phyloP scores from a whole-genome alignment of 805 yeast genomes.

The Zygoascus flipseniorum region DNA sequence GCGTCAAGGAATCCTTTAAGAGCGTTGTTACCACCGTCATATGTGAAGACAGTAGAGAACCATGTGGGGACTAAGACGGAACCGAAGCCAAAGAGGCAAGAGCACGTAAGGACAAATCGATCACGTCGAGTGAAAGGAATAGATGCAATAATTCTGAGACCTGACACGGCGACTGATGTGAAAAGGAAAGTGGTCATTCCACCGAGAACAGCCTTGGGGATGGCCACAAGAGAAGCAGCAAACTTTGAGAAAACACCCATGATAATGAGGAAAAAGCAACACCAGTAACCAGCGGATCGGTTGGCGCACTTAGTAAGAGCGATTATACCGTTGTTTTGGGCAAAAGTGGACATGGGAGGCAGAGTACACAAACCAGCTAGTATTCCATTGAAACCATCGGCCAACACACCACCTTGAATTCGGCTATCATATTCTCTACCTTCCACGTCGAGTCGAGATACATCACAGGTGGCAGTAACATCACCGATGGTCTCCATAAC shows the following conservation, averaged over 20 bases:
- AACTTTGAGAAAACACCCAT: constrained; percentile 87
- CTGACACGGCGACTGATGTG: constrained; percentile 70
- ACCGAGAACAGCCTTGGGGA: constrained; percentile 73
- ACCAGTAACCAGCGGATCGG: constrained; percentile 70
- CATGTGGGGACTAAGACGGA: constrained; percentile 55
- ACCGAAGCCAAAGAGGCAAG: constrained; percentile 59
- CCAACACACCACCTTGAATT: constrained; percentile 86
- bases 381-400: constrained; percentile 78
- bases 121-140: constrained; percentile 58
- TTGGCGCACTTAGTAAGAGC: constrained; percentile 88
- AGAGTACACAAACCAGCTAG: constrained; percentile 71
- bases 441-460: constrained; percentile 74
- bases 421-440: constrained; percentile 76
- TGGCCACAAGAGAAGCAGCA: constrained; percentile 81
- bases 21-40: constrained; percentile 49
- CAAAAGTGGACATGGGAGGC: constrained; percentile 89
- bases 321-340: constrained; percentile 93
- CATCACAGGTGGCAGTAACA: constrained; percentile 89
- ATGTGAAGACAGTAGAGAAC: constrained; percentile 59
- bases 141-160: constrained; percentile 53
- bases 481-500: constrained; percentile 96
- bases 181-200: constrained; percentile 80
- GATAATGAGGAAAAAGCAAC: constrained; percentile 67
- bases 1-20: constrained; percentile 60
- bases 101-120: constrained; percentile 59